Evolutionary conservation across 2,329 filamentous ascomycete species (phyloP), one percentile per base, ranked within the genome.

Genomic region (Sordariomycetes sp.): DNA sequence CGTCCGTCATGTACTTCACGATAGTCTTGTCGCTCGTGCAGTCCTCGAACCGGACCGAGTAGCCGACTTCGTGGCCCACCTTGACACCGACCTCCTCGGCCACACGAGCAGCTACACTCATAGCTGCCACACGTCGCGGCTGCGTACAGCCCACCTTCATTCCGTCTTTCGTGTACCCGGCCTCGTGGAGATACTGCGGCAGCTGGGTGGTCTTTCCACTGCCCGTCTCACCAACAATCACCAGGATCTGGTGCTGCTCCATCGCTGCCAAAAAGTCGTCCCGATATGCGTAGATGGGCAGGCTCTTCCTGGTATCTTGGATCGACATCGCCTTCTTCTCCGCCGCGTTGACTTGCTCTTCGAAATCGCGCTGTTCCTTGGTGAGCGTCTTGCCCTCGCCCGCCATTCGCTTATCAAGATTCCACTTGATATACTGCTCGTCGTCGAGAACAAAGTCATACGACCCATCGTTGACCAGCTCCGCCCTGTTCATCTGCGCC

Each of bases 1-100:
- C 94, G 65, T 99, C 94, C 0, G 94, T 99, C 87, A 95, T 92
- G 71, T 96, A 97, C 70, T 96, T 95, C 57, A 99, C 73, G 8
- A 92, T 77, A 0, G 94, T 97, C 72, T 95, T 95, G 65, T 95
- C 90, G 67, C 84, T 89, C 0, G 90, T 95, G 61, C 85, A 85
- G 69, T 96, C 89, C 67, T 99, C 94, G 64, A 97, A 99, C 60
- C 94, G 87, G 63, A 99, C 95, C 0, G 86, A 86, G 68, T 96
- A 99, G 17, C 94, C 94, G 28, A 97, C 92, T 66, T 96, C 90
- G 61, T 89, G 87, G 1, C 94, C 94, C 12, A 97, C 74, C 68
- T 92, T 91, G 59, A 90, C 86, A 0, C 88, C 90, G 74, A 95
- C 88, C 68, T 99, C 94, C 58, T 97, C 91, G 0, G 92, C 89